phyloP scores from a whole-genome alignment of 305 asterid genomes.

The Fraxinus floribunda region DNA sequence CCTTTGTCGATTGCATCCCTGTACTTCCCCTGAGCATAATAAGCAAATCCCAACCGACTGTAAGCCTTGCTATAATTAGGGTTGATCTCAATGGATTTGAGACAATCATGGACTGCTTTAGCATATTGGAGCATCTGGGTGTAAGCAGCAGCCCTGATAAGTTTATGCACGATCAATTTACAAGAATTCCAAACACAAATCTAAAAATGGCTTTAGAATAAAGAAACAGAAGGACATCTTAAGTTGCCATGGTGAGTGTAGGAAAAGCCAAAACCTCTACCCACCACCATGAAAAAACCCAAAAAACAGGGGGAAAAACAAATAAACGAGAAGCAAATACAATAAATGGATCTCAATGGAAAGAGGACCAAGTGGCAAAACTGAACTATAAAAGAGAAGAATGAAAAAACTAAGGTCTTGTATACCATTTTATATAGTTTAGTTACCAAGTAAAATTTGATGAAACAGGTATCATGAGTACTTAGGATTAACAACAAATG shows the following conservation, averaged over 20 bases:
- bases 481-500: neutral
- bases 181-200: slow-evolving; percentile 12
- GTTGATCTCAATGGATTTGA: slow-evolving; percentile 62
- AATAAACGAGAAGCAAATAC: neutral
- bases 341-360: neutral
- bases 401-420: neutral
- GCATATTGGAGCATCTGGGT: slow-evolving; percentile 57
- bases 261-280: neutral
- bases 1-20: slow-evolving; percentile 81
- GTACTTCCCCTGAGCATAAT: slow-evolving; percentile 80
- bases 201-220: neutral
- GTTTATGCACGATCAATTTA: slow-evolving; percentile 7
- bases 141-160: slow-evolving; percentile 85
- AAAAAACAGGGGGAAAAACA: neutral
- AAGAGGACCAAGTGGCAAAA: neutral
- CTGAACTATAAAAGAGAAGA: neutral
- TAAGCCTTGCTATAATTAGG: slow-evolving; percentile 86
- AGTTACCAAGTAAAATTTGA: neutral
- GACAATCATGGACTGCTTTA: slow-evolving; percentile 68
- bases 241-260: neutral
- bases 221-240: neutral
- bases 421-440: neutral
- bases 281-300: neutral
- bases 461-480: neutral
- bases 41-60: slow-evolving; percentile 85